Evolutionary conservation across 169 alveolate species (phyloP).

Genomic region (Ichthyophthirius multifiliis): DNA sequence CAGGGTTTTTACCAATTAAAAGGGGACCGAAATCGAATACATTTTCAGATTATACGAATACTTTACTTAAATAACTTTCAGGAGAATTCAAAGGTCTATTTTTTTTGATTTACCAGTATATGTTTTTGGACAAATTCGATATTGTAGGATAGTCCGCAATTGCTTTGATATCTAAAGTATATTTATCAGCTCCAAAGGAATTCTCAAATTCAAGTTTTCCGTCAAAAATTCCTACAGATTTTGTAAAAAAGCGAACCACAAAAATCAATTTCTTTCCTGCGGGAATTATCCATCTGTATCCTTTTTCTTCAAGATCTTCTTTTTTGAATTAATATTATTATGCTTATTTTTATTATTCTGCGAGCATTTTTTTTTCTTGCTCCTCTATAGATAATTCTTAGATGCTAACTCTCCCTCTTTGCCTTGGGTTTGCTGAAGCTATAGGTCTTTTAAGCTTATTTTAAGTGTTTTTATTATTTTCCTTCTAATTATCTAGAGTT

Average conservation of each 20-base stretch:
- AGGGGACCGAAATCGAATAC: conserved; percentile 93
- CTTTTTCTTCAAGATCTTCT: conserved; percentile 34
- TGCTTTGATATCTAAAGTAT: conserved; percentile 73
- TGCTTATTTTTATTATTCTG: background rate
- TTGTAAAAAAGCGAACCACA: conserved; percentile 81
- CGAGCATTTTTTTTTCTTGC: too few species aligned
- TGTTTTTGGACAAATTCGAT: conserved; percentile 78
- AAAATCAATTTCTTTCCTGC: conserved; percentile 71
- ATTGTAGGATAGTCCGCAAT: conserved; percentile 84
- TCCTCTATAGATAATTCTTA: too few species aligned
- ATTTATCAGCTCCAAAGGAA: conserved; percentile 59
- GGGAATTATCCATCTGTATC: conserved; percentile 87
- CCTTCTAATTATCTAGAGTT: background rate
- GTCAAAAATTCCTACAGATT: conserved; percentile 71
- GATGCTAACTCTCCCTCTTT: too few species aligned
- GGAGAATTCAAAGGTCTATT: conserved; percentile 72
- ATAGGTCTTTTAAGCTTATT: too few species aligned
- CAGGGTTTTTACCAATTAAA: conserved; percentile 85
- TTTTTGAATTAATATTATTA: conserved; percentile 6
- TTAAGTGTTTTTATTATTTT: background rate
- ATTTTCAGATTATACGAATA: conserved; percentile 67
- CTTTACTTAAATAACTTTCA: conserved; percentile 68
- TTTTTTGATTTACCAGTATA: conserved; percentile 42
- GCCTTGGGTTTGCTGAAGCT: too few species aligned
- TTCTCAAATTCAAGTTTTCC: conserved; percentile 82